Evolutionary conservation across 1,139 yeast genomes (phyloP), one percentile per base, ranked within the genome.

Genomic region (Taphrina flavorubra): DNA sequence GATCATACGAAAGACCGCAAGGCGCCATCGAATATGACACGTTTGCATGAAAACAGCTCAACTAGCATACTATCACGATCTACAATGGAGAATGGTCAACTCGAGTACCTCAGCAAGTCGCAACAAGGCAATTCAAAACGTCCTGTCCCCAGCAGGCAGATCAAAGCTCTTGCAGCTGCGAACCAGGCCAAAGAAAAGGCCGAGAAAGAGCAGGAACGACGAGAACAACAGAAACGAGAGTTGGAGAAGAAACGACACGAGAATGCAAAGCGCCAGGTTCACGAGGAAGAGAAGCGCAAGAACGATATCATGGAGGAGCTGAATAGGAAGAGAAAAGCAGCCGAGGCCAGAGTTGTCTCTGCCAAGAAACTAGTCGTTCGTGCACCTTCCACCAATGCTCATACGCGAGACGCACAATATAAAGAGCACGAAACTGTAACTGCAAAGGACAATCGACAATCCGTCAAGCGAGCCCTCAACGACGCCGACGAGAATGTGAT

Each of bases 221-320:
- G 68, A 31, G 68, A 68, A 18, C 70, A 70, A 47, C 71, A 69
- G 66, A 70, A 69, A 55, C 67, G 63, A 11, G 72, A 71, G 18
- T 51, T 67, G 31, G 74, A 72, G 18, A 63, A 71, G 44, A 72
- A 73, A 39, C 49, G 73, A 14, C 72, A 67, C 55, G 70, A 67
- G 49, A 63, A 42, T 18, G 47, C 49, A 62, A 51, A 69, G 60
- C 51, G 62, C 67, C 49, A 34, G 68, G 70, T 51, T n/a, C 72
- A 71, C 34, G 71, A 70, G 61, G 70, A 61, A 34, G 62, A 66
- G 61, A 70, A 71, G 51, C 69, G 71, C 20, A 55, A 71, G 37
- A 59, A 70, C 65, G 60, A 70, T 31, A 20, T 51, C 36, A 55
- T 65, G 51, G 66, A 68, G 63, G 66, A 68, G 59, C 25, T 68